A percentile compares a stretch with the other conserved stretches of the same genome.
Conservation (phyloP, 2,329 filamentous ascomycete genomes). For the Blastomyces emzantsi region DNA sequence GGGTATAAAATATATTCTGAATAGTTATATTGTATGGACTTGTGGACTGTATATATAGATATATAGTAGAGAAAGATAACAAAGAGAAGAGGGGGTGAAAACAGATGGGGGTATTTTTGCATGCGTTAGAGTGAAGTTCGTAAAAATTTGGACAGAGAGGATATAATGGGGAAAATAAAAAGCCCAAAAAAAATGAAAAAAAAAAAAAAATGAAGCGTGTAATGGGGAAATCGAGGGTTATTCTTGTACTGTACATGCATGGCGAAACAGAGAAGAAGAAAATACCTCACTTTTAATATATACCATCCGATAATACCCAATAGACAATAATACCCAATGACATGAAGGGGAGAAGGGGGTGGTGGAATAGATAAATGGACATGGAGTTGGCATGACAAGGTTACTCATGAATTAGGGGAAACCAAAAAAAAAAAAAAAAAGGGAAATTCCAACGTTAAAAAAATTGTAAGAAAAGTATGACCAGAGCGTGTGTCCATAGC, state of each 20-base stretch:
- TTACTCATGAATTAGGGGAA: too few relatives aligned
- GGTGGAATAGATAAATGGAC: background rate
- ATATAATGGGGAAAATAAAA: background rate
- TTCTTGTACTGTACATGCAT: background rate
- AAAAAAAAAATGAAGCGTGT: background rate
- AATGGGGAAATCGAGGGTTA: background rate
- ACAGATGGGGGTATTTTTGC: constrained; percentile 3
- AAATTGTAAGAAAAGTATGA: background rate
- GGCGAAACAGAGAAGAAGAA: background rate
- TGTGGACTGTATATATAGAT: background rate
- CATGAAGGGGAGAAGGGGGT: background rate
- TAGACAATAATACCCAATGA: background rate
- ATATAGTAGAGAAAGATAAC: background rate
- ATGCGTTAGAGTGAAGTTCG: background rate
- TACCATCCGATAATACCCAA: background rate
- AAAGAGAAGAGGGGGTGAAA: background rate
- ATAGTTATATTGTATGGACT: background rate
- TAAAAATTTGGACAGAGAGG: background rate
- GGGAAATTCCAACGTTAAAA: background rate
- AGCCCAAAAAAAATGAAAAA: too few relatives aligned
- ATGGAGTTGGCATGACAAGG: background rate
- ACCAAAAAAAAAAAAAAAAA: background rate
- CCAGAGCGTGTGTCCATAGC: background rate
- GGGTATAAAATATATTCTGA: background rate
- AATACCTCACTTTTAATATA: constrained; percentile 1